Evolutionary conservation across 2,329 filamentous ascomycete species (phyloP), one percentile per base, ranked within the genome.

Genomic region (Aureobasidium musti): DNA sequence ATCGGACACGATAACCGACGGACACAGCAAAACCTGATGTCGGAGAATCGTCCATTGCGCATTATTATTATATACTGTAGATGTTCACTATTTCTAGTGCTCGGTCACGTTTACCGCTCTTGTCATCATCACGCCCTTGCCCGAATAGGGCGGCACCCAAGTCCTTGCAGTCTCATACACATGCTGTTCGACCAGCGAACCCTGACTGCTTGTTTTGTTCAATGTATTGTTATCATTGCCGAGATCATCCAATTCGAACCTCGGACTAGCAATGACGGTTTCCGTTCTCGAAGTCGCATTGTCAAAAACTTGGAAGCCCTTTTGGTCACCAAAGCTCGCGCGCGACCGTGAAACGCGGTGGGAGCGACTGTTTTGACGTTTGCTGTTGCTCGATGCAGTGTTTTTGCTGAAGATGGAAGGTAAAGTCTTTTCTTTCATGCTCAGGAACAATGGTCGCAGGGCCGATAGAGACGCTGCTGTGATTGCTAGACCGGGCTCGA

Each of bases 401-500:
- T 65, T 10, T 19, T 65, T 65, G 52, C 21, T 26, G 30, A 41
- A 63, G 17, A 50, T 56, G 35, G 26, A 39, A 10, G 61, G 61
- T 13, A 65, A 28, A 19, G 61, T 56, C 10, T 39, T 54, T 30
- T 65, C 61, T 1, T 37, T 26, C 61, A 65, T 56, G 17, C 28
- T 56, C 30, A 60, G 60, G 67, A 73, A 72, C 11, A 74, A 59
- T 2, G 72, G 70, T 17, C 72, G 67, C 13, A 72, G 66, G 1
- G 71, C 66, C 2, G 67, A 61, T 13, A 73, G 56, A 7, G 70
- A 72, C 1, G 69, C 64, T 17, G 72, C 73, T 21, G 69, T 68
- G 7, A 74, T 68, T 10, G 69, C 71, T 13, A 74, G 61, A 21
- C 69, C 70, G 13, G 67, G 68, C 47, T 74, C 72, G 19, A 69